A percentile compares a stretch with the other conserved stretches of the same genome.
phyloP scores from a whole-genome alignment of 805 yeast species.

The Metschnikowia lochheadii region DNA sequence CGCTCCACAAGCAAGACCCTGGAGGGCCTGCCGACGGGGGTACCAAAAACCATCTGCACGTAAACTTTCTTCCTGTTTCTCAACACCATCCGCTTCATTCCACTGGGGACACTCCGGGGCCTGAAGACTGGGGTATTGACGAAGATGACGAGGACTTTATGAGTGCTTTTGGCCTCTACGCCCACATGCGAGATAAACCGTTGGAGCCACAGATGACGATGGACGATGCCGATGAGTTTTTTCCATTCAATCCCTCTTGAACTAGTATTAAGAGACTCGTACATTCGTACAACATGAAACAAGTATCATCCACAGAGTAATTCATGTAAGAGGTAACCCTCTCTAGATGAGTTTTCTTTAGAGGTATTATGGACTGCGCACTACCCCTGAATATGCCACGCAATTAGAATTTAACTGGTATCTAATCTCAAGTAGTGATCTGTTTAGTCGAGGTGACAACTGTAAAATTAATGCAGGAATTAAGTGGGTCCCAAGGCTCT shows the following conservation, averaged over 20 bases:
- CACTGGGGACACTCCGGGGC: conserved; percentile 18
- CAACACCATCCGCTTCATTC: conserved; percentile 47
- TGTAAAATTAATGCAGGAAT: too few species aligned
- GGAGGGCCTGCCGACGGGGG: not conserved
- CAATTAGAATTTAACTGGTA: too few species aligned
- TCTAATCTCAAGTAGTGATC: too few species aligned
- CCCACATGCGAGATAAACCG: conserved; percentile 28
- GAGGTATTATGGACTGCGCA: too few species aligned
- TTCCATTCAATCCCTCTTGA: conserved; percentile 42
- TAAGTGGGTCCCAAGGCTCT: too few species aligned
- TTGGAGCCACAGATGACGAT: conserved; percentile 6
- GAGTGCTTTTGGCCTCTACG: conserved; percentile 36
- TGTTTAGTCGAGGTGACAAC: too few species aligned
- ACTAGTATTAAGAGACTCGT: not conserved
- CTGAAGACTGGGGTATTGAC: conserved; percentile 18
- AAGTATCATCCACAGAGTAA: too few species aligned
- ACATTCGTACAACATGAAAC: too few species aligned
- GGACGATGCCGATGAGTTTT: conserved; percentile 16
- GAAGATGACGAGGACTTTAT: conserved; percentile 34
- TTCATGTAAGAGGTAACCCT: too few species aligned
- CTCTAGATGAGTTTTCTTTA: too few species aligned
- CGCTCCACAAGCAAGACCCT: conserved; percentile 24
- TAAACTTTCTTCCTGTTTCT: conserved; percentile 37
- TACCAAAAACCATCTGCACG: too few species aligned
- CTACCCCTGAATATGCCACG: too few species aligned